These are phyloP conservation scores for Rhodotorula toruloides DNA, from an alignment of 768 basidiomycete species.

Conservation along the genomic window DNA sequence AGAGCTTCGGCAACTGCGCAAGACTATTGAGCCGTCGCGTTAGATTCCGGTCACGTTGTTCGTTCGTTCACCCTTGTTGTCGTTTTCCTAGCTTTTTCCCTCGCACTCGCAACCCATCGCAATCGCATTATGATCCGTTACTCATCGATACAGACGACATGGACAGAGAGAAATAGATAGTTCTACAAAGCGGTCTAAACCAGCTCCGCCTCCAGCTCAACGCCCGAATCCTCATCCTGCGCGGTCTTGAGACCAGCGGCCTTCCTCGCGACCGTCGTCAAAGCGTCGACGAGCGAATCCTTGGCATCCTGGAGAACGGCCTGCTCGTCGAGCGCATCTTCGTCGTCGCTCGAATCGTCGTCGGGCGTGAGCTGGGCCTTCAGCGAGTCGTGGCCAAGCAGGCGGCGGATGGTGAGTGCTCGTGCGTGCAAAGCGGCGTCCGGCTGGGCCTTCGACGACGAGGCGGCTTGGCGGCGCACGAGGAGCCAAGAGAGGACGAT, in stretches of 20 bases:
- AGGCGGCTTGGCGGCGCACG: constrained; percentile 9
- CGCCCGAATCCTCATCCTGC: constrained; percentile 14
- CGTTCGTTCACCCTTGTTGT: too few relatives aligned
- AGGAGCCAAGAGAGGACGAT: constrained; percentile 24
- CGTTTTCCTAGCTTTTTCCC: background rate
- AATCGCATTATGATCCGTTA: too few relatives aligned
- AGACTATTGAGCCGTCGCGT: background rate
- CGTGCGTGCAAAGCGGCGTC: constrained; percentile 11
- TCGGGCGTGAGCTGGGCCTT: background rate
- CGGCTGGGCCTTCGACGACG: constrained; percentile 4
- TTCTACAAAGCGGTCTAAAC: too few relatives aligned
- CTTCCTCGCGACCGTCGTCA: background rate
- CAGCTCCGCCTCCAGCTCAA: constrained; percentile 1
- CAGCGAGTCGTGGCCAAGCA: constrained; percentile 9
- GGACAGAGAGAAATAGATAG: background rate
- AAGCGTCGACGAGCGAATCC: constrained; percentile 13
- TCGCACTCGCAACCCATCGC: background rate
- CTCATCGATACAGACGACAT: background rate
- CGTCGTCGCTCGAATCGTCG: background rate
- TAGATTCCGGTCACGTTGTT: too few relatives aligned
- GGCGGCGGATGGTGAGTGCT: constrained; percentile 15
- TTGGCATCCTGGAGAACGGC: constrained; percentile 11
- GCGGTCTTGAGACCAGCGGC: background rate
- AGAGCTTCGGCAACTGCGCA: too few relatives aligned
- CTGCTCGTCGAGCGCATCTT: background rate